Percentiles rank a stretch among this genome's conserved stretches.
These are phyloP conservation scores for Nemania bipapillata DNA, from an alignment of 2,329 filamentous ascomycete species.

Conservation along the genomic window DNA sequence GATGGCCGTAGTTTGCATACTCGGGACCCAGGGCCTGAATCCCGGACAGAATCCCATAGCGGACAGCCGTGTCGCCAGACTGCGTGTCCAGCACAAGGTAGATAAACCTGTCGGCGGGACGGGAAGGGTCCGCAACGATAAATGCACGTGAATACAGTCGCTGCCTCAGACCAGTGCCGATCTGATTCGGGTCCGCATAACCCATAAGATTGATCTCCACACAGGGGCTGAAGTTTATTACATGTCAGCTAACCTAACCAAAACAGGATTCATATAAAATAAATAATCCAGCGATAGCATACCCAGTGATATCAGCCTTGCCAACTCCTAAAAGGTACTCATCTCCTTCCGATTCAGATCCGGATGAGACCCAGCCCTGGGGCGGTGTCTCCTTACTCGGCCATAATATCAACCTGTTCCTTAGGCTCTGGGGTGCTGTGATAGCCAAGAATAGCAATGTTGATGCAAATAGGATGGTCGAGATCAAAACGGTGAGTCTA, in stretches of 20 bases:
- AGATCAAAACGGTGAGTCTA: conserved; percentile 15
- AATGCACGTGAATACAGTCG: conserved; percentile 90
- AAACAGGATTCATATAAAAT: neutral
- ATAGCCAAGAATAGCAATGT: conserved; percentile 21
- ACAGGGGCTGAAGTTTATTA: conserved; percentile 69
- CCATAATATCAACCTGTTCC: conserved; percentile 25
- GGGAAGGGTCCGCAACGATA: conserved; percentile 76
- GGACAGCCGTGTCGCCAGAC: conserved; percentile 87
- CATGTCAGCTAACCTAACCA: conserved; percentile 8
- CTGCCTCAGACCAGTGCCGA: conserved; percentile 85
- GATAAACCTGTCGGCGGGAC: conserved; percentile 77
- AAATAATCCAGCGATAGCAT: conserved; percentile 22
- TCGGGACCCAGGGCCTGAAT: conserved; percentile 74
- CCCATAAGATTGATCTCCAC: conserved; percentile 93
- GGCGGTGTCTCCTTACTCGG: neutral
- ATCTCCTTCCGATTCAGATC: conserved; percentile 42
- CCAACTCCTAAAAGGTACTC: conserved; percentile 66
- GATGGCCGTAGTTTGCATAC: conserved; percentile 78
- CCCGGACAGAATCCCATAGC: conserved; percentile 84
- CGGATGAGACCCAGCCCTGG: conserved; percentile 15
- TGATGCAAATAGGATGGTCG: conserved; percentile 8
- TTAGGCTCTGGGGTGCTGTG: conserved; percentile 9
- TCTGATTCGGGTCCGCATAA: conserved; percentile 86
- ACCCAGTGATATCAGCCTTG: conserved; percentile 67
- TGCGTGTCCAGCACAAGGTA: conserved; percentile 90